These are phyloP conservation scores for Ogataea wickerhamii DNA, from an alignment of 805 yeast genomes.

Conservation along the genomic window DNA sequence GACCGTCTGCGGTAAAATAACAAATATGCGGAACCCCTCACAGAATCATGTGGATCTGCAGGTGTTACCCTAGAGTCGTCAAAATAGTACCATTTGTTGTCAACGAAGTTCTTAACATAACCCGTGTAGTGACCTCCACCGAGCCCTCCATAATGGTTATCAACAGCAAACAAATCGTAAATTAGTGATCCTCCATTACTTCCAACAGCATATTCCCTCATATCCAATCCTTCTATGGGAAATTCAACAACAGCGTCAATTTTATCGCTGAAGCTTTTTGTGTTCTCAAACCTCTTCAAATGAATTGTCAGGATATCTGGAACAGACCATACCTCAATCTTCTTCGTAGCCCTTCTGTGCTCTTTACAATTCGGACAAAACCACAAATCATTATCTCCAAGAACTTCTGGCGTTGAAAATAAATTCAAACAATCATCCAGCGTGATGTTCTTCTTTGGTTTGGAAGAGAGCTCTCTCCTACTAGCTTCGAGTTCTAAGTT, in stretches of 20 bases:
- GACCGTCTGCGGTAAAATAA: slow-evolving; percentile 70
- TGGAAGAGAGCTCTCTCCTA: slow-evolving; percentile 31
- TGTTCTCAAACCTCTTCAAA: slow-evolving; percentile 83
- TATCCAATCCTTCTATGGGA: slow-evolving; percentile 79
- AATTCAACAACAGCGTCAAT: slow-evolving; percentile 81
- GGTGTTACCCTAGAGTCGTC: slow-evolving; percentile 77
- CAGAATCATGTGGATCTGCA: slow-evolving; percentile 55
- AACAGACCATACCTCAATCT: slow-evolving; percentile 87
- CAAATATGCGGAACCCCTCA: slow-evolving; percentile 81
- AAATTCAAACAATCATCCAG: slow-evolving; percentile 70
- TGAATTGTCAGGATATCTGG: slow-evolving; percentile 91
- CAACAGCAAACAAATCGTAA: slow-evolving; percentile 89
- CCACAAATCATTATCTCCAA: slow-evolving; percentile 90
- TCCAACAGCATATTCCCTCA: slow-evolving; percentile 52
- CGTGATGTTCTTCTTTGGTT: slow-evolving; percentile 42
- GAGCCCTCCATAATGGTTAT: slow-evolving; percentile 91
- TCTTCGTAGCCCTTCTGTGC: slow-evolving; percentile 86
- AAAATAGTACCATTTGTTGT: slow-evolving; percentile 80
- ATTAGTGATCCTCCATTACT: slow-evolving; percentile 38
- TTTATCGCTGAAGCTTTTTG: slow-evolving; percentile 82
- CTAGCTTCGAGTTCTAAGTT: slow-evolving; percentile 55
- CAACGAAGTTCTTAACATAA: slow-evolving; percentile 73
- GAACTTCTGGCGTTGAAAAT: slow-evolving; percentile 77
- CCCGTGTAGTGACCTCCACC: slow-evolving; percentile 99
- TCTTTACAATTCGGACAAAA: slow-evolving; percentile 88